A percentile compares a stretch with the other conserved stretches of the same genome.
Conservation (phyloP, 1,139 yeast species). For the Sugiyamaella grinbergsii region DNA sequence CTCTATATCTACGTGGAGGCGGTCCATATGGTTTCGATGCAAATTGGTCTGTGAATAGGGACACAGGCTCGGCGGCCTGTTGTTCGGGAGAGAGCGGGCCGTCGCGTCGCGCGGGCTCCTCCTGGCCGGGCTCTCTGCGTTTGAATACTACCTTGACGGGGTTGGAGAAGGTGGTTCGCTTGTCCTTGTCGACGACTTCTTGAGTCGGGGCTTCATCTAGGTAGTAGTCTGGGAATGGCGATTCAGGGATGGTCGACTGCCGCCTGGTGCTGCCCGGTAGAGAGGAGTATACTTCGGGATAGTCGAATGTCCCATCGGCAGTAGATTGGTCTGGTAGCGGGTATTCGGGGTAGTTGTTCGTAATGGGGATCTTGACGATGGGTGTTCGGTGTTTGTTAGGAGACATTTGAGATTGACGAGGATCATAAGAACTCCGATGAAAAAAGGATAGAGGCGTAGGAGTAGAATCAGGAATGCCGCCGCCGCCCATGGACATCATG, state of each 20-base stretch:
- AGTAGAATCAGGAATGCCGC: neutral
- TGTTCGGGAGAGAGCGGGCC: slow-evolving; percentile 3
- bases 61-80: slow-evolving; percentile 15
- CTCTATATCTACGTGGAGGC: slow-evolving; percentile 39
- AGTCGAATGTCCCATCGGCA: slow-evolving; percentile 6
- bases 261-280: neutral
- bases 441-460: slow-evolving; percentile 3
- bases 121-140: slow-evolving; percentile 28
- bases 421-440: slow-evolving; percentile 4
- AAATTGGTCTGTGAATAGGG: slow-evolving; percentile 32
- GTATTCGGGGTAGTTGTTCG: slow-evolving; percentile 19
- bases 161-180: slow-evolving; percentile 27
- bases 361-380: slow-evolving; percentile 20
- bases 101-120: slow-evolving; percentile 12
- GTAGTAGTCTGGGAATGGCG: slow-evolving; percentile 20
- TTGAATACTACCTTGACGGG: slow-evolving; percentile 29
- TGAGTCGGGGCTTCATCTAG: slow-evolving; percentile 18
- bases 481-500: slow-evolving; percentile 10
- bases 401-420: neutral
- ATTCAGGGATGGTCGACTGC: neutral
- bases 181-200: slow-evolving; percentile 22
- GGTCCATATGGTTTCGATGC: slow-evolving; percentile 40
- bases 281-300: slow-evolving; percentile 17
- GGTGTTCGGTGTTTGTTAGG: slow-evolving; percentile 13
- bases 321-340: slow-evolving; percentile 16